Base-by-base conservation (phyloP, 257 asterid genomes). In the Salvia splendens region DNA sequence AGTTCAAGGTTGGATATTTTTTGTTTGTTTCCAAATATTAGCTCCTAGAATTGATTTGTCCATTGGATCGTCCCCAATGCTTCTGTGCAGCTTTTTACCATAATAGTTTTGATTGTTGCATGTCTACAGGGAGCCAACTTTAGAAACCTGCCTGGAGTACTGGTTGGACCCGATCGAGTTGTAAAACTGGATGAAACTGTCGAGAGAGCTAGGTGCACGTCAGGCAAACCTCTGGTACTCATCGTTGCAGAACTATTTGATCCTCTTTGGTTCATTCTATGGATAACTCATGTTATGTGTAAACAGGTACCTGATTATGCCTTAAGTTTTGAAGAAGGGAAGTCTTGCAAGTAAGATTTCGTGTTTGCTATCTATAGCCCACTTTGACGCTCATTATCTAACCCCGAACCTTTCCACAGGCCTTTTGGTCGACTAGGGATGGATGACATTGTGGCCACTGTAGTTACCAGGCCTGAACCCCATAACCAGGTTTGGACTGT, bases 301-400 rank as follows among this genome's bases (percentile, higher is more conserved):
- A 15, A 48, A 28, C 76, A 82, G 86, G 86, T 76, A 3, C 87
- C 87, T 38, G 69, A 74, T 15, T 82, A 80, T 63, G 82, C 85
- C 1, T 36, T 80, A 15, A 32, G 5, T 12, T 80, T 77, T 0
- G 78, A 73, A 54, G 50, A 41, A 30, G 85, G 85, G 38, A 80
- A 65, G 45, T 80, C 85, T 58, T 12, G 65, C 49, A 80, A 80
- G 85, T 80, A 73, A 67, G 54, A 1, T 24, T 56, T 57, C 16
- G n/a, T 14, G 5, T 15, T 36, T 60, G 35, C 8, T 33, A 5
- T 33, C 50, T 8, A 6, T 14, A 54, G 35, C 28, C 24, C 38
- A 3, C 46, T 28, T 3, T 12, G 5, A 11, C 40, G 14, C n/a
- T n/a, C 43, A 43, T 45, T 43, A 9, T 33, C 54, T 52, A 56